phyloP scores from a whole-genome alignment of 2,329 filamentous ascomycete genomes.

The Pezicula rhizophila region DNA sequence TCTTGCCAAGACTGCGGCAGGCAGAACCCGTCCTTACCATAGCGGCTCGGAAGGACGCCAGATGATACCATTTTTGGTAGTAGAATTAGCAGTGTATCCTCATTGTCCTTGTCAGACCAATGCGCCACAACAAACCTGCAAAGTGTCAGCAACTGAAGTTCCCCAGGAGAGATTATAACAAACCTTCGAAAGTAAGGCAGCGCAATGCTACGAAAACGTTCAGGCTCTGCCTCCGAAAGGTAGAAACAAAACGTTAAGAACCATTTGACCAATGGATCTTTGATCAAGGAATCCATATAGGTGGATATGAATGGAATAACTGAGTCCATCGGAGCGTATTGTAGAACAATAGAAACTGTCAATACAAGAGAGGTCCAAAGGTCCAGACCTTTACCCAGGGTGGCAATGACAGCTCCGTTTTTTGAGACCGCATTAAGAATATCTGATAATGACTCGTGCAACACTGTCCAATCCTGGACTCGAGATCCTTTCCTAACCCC shows the following conservation, averaged over 20 bases:
- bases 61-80: conserved; percentile 58
- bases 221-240: conserved; percentile 65
- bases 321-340: conserved; percentile 72
- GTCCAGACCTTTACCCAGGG: conserved; percentile 28
- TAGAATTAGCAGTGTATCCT: conserved; percentile 63
- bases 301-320: conserved; percentile 64
- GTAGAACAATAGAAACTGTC: conserved; percentile 61
- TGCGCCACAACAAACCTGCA: conserved; percentile 66
- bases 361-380: conserved; percentile 55
- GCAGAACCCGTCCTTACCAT: conserved; percentile 47
- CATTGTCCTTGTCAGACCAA: conserved; percentile 62
- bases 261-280: conserved; percentile 59
- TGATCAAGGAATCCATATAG: conserved; percentile 59
- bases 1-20: conserved; percentile 67
- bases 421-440: conserved; percentile 45
- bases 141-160: conserved; percentile 15
- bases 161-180: not conserved
- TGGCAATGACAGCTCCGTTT: conserved; percentile 22
- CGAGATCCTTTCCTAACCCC: conserved; percentile 77
- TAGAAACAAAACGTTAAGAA: conserved; percentile 85
- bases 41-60: conserved; percentile 46
- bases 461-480: conserved; percentile 62
- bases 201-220: conserved; percentile 73
- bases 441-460: conserved; percentile 51
- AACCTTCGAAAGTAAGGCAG: conserved; percentile 75